These are phyloP conservation scores for Trichoderma sp. DNA, from an alignment of 2,329 filamentous ascomycete species.

Conservation along the genomic window DNA sequence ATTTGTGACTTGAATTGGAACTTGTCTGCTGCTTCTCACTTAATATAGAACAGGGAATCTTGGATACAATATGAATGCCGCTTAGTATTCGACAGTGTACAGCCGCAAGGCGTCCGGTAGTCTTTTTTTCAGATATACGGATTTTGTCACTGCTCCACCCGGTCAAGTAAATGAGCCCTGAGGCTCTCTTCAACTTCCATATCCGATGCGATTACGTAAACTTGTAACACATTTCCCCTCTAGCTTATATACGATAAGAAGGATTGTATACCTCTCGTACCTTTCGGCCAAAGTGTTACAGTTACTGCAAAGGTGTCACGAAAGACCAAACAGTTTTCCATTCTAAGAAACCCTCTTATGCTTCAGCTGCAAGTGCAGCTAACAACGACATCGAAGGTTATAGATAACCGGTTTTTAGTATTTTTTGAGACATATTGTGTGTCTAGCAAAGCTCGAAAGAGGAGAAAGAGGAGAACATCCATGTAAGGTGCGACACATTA, in stretches of 20 bases:
- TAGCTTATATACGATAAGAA: too few species aligned
- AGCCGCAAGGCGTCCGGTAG: background rate
- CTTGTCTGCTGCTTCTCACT: background rate
- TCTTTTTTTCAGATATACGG: background rate
- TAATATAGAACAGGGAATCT: background rate
- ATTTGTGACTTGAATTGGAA: background rate
- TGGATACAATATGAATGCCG: background rate
- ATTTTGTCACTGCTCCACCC: background rate
- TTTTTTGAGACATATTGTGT: background rate
- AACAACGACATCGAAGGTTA: background rate
- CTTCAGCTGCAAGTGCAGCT: background rate
- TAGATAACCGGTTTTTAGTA: background rate
- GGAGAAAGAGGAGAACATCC: background rate
- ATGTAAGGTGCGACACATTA: background rate
- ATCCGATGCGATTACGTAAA: background rate
- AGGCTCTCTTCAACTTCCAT: background rate
- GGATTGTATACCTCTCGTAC: too few species aligned
- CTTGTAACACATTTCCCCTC: too few species aligned
- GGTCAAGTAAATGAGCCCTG: background rate
- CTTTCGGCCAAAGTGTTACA: too few species aligned
- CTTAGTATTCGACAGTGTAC: background rate
- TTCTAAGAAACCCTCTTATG: background rate
- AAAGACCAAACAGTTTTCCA: background rate
- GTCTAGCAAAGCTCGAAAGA: background rate
- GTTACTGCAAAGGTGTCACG: background rate